phyloP scores from a whole-genome alignment of 2,329 filamentous ascomycete genomes.

The Colletotrichum salicis region DNA sequence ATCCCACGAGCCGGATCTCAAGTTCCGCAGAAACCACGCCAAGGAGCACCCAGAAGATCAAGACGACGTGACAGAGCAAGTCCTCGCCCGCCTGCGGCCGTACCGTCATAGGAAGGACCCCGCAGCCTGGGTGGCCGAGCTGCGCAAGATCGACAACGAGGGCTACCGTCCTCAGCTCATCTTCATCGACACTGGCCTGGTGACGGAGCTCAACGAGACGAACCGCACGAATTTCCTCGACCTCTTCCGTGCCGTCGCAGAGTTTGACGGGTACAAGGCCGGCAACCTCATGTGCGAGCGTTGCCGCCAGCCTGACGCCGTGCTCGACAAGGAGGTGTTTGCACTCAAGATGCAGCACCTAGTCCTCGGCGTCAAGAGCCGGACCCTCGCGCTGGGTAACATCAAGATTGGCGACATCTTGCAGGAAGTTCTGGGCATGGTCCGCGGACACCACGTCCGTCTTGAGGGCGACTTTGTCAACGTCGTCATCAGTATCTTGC shows the following conservation, averaged over 20 bases:
- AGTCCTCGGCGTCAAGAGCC: constrained; percentile 88
- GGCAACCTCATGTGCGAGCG: constrained; percentile 96
- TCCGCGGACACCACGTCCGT: constrained; percentile 89
- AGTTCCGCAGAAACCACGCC: constrained; percentile 39
- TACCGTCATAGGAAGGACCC: constrained; percentile 71
- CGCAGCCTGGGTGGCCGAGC: constrained; percentile 77
- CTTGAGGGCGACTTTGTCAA: constrained; percentile 99
- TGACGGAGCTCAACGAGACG: constrained; percentile 88
- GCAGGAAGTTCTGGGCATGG: constrained; percentile 90
- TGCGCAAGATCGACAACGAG: constrained; percentile 82
- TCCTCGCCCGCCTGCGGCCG: constrained; percentile 82
- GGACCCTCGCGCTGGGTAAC: constrained; percentile 90
- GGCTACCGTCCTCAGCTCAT: constrained; percentile 94
- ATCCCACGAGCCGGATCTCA: constrained; percentile 75
- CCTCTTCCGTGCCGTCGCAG: constrained; percentile 93
- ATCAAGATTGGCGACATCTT: constrained; percentile 97
- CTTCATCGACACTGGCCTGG: constrained; percentile 96
- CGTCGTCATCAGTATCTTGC: constrained; percentile 92
- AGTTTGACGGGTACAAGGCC: constrained; percentile 96
- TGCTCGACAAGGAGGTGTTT: constrained; percentile 90
- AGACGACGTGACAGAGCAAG: constrained; percentile 86
- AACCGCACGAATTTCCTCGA: constrained; percentile 94
- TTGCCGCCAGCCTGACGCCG: constrained; percentile 90
- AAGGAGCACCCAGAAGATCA: constrained; percentile 55
- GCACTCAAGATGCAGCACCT: constrained; percentile 97